A percentile compares a stretch with the other conserved stretches of the same genome.
phyloP scores from a whole-genome alignment of 2,329 filamentous ascomycete genomes.

The Xylariales sp. region DNA sequence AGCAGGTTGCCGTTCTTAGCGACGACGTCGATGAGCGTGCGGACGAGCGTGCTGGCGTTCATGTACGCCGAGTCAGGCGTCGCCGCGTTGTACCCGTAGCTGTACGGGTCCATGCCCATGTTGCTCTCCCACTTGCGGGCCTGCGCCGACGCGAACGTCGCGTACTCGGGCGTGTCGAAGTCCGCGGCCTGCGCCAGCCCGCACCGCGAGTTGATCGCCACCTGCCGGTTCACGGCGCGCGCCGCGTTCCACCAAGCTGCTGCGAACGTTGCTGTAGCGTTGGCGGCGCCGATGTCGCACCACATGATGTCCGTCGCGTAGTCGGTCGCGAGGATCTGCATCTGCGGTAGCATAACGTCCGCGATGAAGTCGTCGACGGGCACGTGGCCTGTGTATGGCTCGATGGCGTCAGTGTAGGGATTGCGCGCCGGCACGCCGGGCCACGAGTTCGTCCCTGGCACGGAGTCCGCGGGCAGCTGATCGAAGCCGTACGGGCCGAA shows the following conservation, averaged over 20 bases:
- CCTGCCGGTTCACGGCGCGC: constrained; percentile 56
- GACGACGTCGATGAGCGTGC: constrained; percentile 51
- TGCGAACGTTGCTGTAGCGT: constrained; percentile 56
- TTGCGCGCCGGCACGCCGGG: constrained; percentile 55
- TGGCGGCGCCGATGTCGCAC: constrained; percentile 60
- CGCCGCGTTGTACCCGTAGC: constrained; percentile 69
- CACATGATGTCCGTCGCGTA: constrained; percentile 62
- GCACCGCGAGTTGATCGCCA: constrained; percentile 68
- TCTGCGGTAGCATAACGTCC: constrained; percentile 60
- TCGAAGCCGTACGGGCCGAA: constrained; percentile 58
- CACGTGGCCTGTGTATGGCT: constrained; percentile 58
- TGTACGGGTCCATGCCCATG: constrained; percentile 69
- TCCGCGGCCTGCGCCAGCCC: constrained; percentile 62
- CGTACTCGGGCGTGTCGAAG: constrained; percentile 72
- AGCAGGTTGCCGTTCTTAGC: constrained; percentile 60
- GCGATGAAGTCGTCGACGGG: constrained; percentile 55
- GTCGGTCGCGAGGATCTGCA: constrained; percentile 57
- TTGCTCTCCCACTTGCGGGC: constrained; percentile 70
- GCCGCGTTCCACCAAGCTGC: constrained; percentile 57
- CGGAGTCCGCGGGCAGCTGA: constrained; percentile 44
- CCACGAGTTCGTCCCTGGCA: constrained; percentile 50
- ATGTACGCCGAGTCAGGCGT: constrained; percentile 63
- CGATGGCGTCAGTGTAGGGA: constrained; percentile 55
- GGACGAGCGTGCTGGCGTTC: constrained; percentile 61
- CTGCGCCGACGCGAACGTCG: constrained; percentile 61